Percentiles rank a stretch among this genome's conserved stretches.
These are phyloP conservation scores for Saccharomyces mikatae DNA, from an alignment of 805 yeast genomes.

Conservation along the genomic window DNA sequence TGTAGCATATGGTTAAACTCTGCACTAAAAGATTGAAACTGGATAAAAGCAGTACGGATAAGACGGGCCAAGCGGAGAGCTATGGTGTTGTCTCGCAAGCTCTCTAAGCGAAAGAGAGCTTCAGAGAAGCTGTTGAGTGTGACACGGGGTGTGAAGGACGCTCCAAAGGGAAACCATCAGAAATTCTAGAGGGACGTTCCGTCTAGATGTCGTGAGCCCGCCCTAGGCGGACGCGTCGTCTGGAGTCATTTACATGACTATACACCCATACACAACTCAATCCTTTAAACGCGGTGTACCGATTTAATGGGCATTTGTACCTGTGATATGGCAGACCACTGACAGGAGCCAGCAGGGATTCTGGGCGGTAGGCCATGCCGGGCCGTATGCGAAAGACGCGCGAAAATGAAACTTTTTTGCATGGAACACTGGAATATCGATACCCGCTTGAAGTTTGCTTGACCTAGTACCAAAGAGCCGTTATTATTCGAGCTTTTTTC, in stretches of 20 bases:
- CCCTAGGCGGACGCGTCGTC: background rate
- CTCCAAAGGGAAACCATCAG: background rate
- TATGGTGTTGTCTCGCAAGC: background rate
- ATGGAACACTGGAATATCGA: background rate
- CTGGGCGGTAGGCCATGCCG: background rate
- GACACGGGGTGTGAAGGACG: background rate
- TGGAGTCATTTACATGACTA: background rate
- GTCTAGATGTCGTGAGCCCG: background rate
- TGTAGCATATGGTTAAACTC: background rate
- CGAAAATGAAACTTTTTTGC: background rate
- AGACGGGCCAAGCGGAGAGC: background rate
- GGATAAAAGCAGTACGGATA: background rate
- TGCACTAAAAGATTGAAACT: background rate
- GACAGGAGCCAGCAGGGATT: background rate
- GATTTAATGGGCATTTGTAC: background rate
- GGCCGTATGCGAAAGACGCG: background rate
- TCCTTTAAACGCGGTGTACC: background rate
- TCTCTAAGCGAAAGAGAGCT: background rate
- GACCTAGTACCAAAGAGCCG: background rate
- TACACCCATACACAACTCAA: background rate
- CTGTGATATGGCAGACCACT: background rate
- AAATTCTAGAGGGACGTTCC: background rate
- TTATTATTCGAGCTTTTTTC: background rate
- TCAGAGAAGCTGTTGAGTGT: no score
- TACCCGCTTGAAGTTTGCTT: background rate